Evolutionary conservation across 768 basidiomycete species (phyloP), one percentile per base, ranked within the genome.

Genomic region (Mycena alexandri): DNA sequence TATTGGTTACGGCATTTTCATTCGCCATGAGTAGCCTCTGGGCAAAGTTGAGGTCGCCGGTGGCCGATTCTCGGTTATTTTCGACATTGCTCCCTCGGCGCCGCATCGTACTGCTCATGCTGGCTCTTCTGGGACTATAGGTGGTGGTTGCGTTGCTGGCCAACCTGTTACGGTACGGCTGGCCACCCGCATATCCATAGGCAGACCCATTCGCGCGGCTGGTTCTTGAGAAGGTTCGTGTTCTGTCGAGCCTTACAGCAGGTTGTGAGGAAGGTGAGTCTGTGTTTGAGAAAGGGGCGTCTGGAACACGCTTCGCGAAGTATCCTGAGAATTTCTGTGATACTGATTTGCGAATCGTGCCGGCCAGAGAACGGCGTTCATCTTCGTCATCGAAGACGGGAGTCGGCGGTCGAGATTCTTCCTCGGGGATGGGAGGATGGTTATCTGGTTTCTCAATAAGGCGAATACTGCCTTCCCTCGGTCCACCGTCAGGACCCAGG

Each of bases 1-100:
- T 93, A 71, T 92, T 95, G 63, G 94, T 96, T 6, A 96, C 95
- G 14, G 94, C 92, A 72, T 95, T 93, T 79, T 98, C 96, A 78
- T 98, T 98, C 21, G 97, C 97, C 82, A 96, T 89, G 48, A 97
- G 80, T 24, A 97, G 75, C 65, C 94, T 86, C 76, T 97, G 94
- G 0, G 96, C 92, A 71, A 98, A 95, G 73, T 93, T 95, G 56
- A 95, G 84, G 70, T 92, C 91, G 38, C 82, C 72, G 0, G 81
- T 81, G 10, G 80, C 76, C 24, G 80, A 75, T 24, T 86, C 83
- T 48, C 81, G 81, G 44, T 77, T 54, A 50, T 79, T 82, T 55
- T 86, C 87, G 52, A 80, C 76, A 65, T 80, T 82, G 74, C 86
- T 87, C 47, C 85, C 84, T 51, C 87, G 77, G 52, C 86, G 79